phyloP scores from a whole-genome alignment of 2,329 filamentous ascomycete species.

The Nigrograna mackinnonii region DNA sequence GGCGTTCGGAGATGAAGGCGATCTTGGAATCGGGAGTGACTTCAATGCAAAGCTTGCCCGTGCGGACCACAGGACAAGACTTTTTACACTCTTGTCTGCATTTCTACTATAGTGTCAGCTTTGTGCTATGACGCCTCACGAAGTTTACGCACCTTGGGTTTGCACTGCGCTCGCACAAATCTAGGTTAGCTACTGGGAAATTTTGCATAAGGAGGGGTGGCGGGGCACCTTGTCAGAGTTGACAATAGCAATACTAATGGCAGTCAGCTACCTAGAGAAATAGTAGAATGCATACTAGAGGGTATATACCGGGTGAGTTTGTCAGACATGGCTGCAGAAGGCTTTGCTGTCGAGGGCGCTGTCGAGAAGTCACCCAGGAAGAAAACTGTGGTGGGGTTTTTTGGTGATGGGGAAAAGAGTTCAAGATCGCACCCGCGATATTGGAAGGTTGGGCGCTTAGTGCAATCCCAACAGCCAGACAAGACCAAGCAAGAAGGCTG shows the following conservation, averaged over 20 bases:
- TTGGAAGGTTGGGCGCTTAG: no score
- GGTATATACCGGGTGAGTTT: conserved; percentile 84
- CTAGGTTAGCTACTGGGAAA: conserved; percentile 33
- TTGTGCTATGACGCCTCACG: no score
- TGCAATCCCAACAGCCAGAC: no score
- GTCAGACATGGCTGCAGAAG: conserved; percentile 74
- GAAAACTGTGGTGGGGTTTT: no score
- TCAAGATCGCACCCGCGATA: no score
- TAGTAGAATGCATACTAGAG: neutral
- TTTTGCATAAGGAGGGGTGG: conserved; percentile 45
- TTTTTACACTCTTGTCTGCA: conserved; percentile 99
- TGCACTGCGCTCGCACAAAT: conserved; percentile 68
- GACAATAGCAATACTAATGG: conserved; percentile 86
- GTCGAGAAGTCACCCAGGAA: no score
- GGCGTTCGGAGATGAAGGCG: conserved; percentile 94
- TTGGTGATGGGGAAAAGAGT: no score
- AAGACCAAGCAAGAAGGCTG: no score
- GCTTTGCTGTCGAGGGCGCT: no score
- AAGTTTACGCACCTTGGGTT: conserved; percentile 68
- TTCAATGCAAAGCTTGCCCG: conserved; percentile 97
- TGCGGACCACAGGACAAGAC: conserved; percentile 94
- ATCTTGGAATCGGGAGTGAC: conserved; percentile 87
- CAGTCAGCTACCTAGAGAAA: conserved; percentile 16
- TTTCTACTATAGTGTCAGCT: no score
- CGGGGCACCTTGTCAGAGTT: conserved; percentile 88